Evolutionary conservation across 176 grass and related monocot genomes (phyloP).

Genomic region (Oryza glumipatula): DNA sequence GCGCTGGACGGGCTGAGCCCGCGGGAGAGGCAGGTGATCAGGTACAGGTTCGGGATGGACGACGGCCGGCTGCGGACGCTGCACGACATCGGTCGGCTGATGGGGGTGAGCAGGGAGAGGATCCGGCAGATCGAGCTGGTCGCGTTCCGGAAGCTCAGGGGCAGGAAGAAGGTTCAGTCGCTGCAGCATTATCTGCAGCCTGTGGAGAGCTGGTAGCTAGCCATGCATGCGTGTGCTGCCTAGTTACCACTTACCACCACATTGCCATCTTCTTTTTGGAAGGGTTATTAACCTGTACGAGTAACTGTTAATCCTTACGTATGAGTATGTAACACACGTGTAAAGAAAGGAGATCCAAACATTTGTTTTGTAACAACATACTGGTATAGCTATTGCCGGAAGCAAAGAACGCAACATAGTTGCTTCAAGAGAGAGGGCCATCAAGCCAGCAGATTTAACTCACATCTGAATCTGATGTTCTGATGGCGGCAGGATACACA

Average conservation of each 20-base stretch:
- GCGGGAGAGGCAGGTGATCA: constrained; percentile 69
- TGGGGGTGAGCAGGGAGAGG: constrained; percentile 88
- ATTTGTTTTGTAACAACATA: constrained; percentile 31
- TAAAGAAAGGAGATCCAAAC: neutral
- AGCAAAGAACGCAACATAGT: neutral
- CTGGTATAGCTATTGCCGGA: neutral
- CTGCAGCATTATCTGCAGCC: constrained; percentile 65
- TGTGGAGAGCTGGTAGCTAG: constrained; percentile 62
- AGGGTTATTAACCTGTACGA: constrained; percentile 23
- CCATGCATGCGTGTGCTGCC: neutral
- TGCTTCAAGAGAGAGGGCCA: neutral
- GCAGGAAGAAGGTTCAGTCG: constrained; percentile 63
- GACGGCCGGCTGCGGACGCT: constrained; percentile 71
- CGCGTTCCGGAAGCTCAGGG: constrained; percentile 86
- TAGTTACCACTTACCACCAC: neutral
- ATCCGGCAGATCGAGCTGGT: constrained; percentile 79
- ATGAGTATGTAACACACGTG: neutral
- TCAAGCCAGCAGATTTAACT: neutral
- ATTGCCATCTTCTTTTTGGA: neutral
- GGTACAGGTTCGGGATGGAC: constrained; percentile 76
- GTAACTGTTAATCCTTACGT: constrained; percentile 6
- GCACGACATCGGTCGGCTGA: constrained; percentile 70
- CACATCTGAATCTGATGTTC: neutral
- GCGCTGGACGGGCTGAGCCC: constrained; percentile 67
- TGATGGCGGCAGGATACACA: neutral